Evolutionary conservation across 768 basidiomycete species (phyloP), one percentile per base, ranked within the genome.

Genomic region (Boletales sp.): DNA sequence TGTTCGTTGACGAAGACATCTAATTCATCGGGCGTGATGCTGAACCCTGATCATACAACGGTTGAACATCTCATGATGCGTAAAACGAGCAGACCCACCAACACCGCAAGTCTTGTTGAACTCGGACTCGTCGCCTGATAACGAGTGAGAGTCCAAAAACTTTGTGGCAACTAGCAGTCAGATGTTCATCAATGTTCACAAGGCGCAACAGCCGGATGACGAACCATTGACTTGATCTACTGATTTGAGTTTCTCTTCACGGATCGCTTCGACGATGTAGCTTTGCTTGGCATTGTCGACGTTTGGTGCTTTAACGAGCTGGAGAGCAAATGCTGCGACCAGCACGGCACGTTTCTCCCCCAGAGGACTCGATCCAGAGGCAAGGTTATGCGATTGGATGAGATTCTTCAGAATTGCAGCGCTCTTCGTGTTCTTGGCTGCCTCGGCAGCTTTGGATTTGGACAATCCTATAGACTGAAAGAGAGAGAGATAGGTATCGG

Each of bases 161-260:
- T 86, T 92, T 18, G 81, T 73, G 13, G 90, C 90, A 59, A 48
- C 57, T 58, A 27, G 24, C 24, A 36, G 43, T 12, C n/a, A n/a
- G 42, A 46, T 35, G 49, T 52, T 35, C 30, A 44, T 48, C 21
- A 13, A 52, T 49, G 39, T 13, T 18, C n/a, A 10, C 40, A 21
- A 44, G 14, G 32, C 17, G 30, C 7, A 14, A 31, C 31, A 42
- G 17, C 39, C 36, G 30, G 24, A 43, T 11, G 34, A 68, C 84
- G 58, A 60, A 93, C 94, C 94, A 46, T 80, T 74, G 21, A 97
- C 82, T 74, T 97, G 94, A 66, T 97, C 95, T 4, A 82, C 78
- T 31, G 79, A 82, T 69, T 86, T 89, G 50, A 98, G 68, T 55
- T 80, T 80, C 18, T 80, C 84, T 48, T 83, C 79, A n/a, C 83